Conservation (phyloP, 352 stramenopile species). For the Phytophthora sansomeana region DNA sequence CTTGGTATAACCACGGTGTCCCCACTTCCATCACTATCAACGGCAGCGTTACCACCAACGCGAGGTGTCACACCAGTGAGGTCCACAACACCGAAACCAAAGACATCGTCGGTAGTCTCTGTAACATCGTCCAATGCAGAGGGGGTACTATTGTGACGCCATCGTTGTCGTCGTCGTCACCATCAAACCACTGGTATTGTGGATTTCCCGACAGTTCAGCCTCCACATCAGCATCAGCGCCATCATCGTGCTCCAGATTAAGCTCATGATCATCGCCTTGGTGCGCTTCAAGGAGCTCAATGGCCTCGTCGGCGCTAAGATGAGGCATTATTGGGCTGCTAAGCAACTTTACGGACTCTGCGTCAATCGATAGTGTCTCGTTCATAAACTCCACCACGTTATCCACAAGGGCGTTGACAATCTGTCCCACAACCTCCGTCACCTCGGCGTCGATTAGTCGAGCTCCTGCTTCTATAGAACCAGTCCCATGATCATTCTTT, state of each 20-base stretch:
- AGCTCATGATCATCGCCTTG: constrained; percentile 32
- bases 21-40: constrained; percentile 41
- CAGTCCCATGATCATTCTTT: background rate
- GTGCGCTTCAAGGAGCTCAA: constrained; percentile 35
- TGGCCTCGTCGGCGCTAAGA: constrained; percentile 42
- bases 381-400: constrained; percentile 22
- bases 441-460: background rate
- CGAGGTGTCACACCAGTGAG: constrained; percentile 11
- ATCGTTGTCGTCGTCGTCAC: constrained; percentile 38
- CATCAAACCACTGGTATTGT: constrained; percentile 54
- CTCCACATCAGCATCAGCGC: constrained; percentile 18
- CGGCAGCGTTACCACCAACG: constrained; percentile 4
- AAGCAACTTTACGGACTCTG: constrained; percentile 19
- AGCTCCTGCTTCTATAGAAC: background rate
- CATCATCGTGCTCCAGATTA: constrained; percentile 22
- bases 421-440: constrained; percentile 11
- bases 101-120: constrained; percentile 39
- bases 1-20: constrained; percentile 33
- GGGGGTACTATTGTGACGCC: constrained; percentile 17
- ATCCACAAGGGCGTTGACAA: constrained; percentile 27
- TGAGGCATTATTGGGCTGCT: constrained; percentile 25
- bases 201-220: constrained; percentile 8
- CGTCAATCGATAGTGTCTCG: constrained; percentile 17
- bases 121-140: constrained; percentile 24
- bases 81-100: constrained; percentile 27